Base-by-base conservation (phyloP, 2,329 filamentous ascomycete genomes). In the Ophiostoma ulmi region DNA sequence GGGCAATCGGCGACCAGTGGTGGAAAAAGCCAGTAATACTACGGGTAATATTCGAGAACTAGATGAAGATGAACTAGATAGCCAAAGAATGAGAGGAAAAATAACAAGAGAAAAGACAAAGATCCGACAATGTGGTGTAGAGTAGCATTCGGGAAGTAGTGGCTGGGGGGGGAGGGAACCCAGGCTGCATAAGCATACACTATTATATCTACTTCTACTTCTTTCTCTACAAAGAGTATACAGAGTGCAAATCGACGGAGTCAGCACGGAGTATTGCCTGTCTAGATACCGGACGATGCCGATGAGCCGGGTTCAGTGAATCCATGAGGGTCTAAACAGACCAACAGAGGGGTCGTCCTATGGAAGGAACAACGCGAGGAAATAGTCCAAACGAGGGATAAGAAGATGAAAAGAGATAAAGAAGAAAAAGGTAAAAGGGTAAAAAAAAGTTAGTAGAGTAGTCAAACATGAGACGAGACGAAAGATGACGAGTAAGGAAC, bases 141-240 rank as follows among this genome's bases (percentile, higher is more conserved):
- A 58, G 52, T 58, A 58, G 52, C 52, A 58, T 31, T 58, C 52
- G 52, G 52, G 52, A 58, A 58, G 22, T 58, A 58, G 52, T 58
- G 52, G 52, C 52, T 26, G 52, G 52, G 52, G 14, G n/a, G 52
- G n/a, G 52, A 58, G 52, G 52, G 52, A 58, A 58, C 52, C 48
- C 39, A 8, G 52, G 52, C n/a, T 58, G 48, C 20, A n/a, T 44
- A 44, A 44, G 44, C 44, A 48, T 48, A 48, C 44, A 17, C 41
- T 17, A 44, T 44, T 17, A 44, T 44, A 44, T 14, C 13, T 44
- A 44, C 17, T 13, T 44, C 41, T 44, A 44, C 44, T 48, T 20
- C n/a, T 48, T 48, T 48, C 6, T 20, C 17, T 48, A 58, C 52
- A 58, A 58, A 31, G 52, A 31, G 22, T 48, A 11, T 48, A 11